Percentiles rank a stretch among this genome's conserved stretches.
Conservation (phyloP, 148 eudicot genomes). For the Rhododendron williamsianum region DNA sequence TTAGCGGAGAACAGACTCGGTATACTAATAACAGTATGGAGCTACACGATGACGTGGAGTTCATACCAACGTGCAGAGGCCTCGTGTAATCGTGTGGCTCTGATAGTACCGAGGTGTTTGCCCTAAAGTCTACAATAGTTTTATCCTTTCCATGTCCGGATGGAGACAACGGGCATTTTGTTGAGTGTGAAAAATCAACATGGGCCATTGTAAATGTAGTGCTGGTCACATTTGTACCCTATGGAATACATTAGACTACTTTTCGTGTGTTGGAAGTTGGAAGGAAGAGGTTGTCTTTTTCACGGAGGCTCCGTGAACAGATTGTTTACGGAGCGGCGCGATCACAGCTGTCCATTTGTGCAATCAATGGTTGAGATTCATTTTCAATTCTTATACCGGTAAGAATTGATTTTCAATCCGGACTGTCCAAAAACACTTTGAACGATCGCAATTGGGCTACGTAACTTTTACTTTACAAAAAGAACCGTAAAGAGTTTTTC, state of each 20-base stretch:
- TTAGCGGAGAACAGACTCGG: neutral
- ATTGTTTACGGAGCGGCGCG: too few species aligned
- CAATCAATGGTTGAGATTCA: too few species aligned
- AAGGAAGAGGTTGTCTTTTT: neutral
- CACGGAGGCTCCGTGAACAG: too few species aligned
- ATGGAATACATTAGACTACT: neutral
- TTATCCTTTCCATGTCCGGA: neutral
- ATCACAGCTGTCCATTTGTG: too few species aligned
- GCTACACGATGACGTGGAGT: neutral
- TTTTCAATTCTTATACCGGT: too few species aligned
- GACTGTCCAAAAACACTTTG: too few species aligned
- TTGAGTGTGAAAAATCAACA: neutral
- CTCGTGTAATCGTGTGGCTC: neutral
- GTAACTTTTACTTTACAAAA: too few species aligned
- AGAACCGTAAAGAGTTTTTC: too few species aligned
- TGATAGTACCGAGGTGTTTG: neutral
- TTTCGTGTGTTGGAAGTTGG: neutral
- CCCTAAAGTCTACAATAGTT: neutral
- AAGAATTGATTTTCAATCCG: too few species aligned
- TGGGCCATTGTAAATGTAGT: neutral
- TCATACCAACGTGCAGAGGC: too few species aligned
- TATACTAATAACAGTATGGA: neutral
- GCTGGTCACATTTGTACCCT: neutral
- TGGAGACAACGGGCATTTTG: neutral
- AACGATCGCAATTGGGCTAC: too few species aligned